Evolutionary conservation across 148 eudicot genomes (phyloP).

Genomic region (Talinum fruticosum): DNA sequence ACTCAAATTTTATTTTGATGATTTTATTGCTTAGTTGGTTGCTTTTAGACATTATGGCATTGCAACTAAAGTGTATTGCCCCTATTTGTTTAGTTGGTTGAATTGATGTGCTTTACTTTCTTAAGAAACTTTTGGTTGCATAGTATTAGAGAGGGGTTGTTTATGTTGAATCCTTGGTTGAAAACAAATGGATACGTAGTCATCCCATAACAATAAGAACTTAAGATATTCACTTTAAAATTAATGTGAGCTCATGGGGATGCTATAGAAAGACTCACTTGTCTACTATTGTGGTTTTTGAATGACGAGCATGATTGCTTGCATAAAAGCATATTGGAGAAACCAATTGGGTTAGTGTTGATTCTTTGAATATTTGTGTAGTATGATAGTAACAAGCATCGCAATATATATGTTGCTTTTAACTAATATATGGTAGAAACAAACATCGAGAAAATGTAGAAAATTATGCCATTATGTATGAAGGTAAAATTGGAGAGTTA

Average conservation of each 20-base stretch:
- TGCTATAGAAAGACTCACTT: neutral
- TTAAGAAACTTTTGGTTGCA: neutral
- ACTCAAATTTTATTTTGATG: too few relatives aligned
- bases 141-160: neutral
- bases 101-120: neutral
- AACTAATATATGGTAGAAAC: neutral
- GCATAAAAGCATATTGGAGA: neutral
- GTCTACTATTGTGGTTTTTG: neutral
- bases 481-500: too few relatives aligned
- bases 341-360: neutral
- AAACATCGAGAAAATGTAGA: too few relatives aligned
- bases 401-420: neutral
- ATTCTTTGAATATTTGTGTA: neutral
- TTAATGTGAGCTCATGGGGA: neutral
- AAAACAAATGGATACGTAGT: neutral
- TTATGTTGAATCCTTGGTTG: neutral
- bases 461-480: too few relatives aligned
- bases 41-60: neutral
- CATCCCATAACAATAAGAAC: neutral
- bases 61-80: neutral
- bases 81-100: neutral
- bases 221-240: neutral
- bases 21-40: too few relatives aligned
- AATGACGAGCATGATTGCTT: neutral
- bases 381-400: slow-evolving; percentile 1